phyloP scores from a whole-genome alignment of 2,329 filamentous ascomycete species.

The Clarireedia homoeocarpa region DNA sequence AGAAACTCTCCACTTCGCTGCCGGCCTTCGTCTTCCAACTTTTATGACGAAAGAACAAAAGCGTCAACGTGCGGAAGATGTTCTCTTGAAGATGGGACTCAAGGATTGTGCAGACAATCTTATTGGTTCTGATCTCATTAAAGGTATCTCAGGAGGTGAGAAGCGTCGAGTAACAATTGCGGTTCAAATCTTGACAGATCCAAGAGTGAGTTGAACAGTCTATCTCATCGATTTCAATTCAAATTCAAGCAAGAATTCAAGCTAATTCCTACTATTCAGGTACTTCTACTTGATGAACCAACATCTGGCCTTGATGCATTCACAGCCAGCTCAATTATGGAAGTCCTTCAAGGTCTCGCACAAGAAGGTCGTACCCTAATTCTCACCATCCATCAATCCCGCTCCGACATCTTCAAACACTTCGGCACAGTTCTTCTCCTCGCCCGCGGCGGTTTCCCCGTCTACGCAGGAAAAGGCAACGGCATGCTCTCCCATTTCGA shows the following conservation, averaged over 20 bases:
- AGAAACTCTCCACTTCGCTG: constrained; percentile 65
- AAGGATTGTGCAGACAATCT: constrained; percentile 73
- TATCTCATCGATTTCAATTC: constrained; percentile 38
- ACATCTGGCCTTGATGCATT: constrained; percentile 72
- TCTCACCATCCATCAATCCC: constrained; percentile 71
- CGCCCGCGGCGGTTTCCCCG: constrained; percentile 59
- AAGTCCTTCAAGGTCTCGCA: constrained; percentile 62
- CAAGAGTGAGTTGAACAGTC: constrained; percentile 62
- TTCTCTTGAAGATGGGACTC: constrained; percentile 66
- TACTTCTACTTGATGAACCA: constrained; percentile 68
- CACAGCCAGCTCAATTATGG: constrained; percentile 68
- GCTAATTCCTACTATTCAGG: constrained; percentile 16
- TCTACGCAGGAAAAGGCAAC: constrained; percentile 56
- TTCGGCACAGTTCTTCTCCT: constrained; percentile 67
- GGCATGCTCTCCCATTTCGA: constrained; percentile 61
- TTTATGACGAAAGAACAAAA: constrained; percentile 66
- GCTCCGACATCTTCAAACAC: constrained; percentile 62
- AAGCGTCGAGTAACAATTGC: constrained; percentile 72
- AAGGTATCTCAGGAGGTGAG: constrained; percentile 74
- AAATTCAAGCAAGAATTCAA: neutral
- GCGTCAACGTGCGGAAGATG: constrained; percentile 58
- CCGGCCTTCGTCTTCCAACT: constrained; percentile 60
- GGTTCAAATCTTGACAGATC: constrained; percentile 69
- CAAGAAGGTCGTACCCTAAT: constrained; percentile 67
- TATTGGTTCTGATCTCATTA: constrained; percentile 63